Base-by-base conservation (phyloP, 139 green algal species). In the Chlorella sp. region DNA sequence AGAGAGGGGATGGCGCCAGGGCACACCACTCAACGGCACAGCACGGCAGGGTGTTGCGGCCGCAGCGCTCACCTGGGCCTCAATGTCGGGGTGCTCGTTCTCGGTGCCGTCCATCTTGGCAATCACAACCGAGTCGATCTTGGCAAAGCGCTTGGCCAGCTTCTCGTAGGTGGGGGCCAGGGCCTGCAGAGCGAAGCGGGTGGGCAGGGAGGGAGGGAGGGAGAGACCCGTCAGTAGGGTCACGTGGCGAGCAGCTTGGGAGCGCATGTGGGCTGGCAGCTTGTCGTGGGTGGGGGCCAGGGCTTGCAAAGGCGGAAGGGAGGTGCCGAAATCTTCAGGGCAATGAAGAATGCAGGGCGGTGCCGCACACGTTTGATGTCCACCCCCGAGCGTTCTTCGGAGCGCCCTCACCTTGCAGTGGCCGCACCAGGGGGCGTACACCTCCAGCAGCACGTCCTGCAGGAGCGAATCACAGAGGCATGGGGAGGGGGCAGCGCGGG, bases 91-190 rank as follows among this genome's bases (percentile, higher is more conserved):
- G 36, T 93, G 78, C 82, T 94, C 91, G 81, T 94, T 94, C 65
- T 87, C 91, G 17, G 91, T 94, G 64, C 88, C 91, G 70, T 94
- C 91, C 88, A 94, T 93, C 87, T 95, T 94, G 71, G 92, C 92
- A 30, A 95, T 89, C 39, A 91, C 83, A 21, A 95, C 91, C 20
- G 51, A 87, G 69, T 93, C 82, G 55, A 91, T 85, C 36, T 82
- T 78, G 67, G 70, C 65, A 55, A 91, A 91, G 25, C 64, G 51
- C 74, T 82, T 81, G 63, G 75, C 82, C 75, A 95, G 83, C 85
- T 95, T 84, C 38, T 90, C 82, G 60, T 92, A 94, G 3, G 87
- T 81, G 65, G 92, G 92, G 36, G 84, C 84, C 75, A 95, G 86
- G 4, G 81, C 71, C 79, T 84, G 79, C 41, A 70, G 44, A 5